phyloP scores from a whole-genome alignment of 2,329 filamentous ascomycete genomes.

The Scorias spongiosa region DNA sequence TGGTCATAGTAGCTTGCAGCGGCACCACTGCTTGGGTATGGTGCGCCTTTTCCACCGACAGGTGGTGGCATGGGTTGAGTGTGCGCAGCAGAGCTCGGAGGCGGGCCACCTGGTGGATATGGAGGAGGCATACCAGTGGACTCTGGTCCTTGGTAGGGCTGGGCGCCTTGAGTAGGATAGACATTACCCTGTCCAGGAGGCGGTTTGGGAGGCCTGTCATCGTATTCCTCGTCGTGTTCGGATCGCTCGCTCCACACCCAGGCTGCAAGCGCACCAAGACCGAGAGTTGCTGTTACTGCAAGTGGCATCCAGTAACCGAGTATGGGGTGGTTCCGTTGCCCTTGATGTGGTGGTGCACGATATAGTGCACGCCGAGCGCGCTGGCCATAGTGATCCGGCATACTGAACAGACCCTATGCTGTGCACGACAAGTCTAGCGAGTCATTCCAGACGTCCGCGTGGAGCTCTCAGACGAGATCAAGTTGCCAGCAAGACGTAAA shows the following conservation, averaged over 20 bases:
- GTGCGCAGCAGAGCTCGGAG: conserved; percentile 1
- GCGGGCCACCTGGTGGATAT: conserved; percentile 12
- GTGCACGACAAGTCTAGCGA: too few relatives aligned
- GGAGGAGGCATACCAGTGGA: conserved; percentile 4
- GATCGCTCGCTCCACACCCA: conserved; percentile 89
- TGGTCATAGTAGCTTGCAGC: conserved; percentile 16
- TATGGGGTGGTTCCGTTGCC: conserved; percentile 38
- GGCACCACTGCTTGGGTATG: conserved; percentile 4
- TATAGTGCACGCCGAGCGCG: conserved; percentile 36
- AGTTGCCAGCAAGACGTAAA: too few relatives aligned
- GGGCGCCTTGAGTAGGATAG: conserved; percentile 9
- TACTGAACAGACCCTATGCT: conserved; percentile 10
- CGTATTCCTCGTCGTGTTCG: conserved; percentile 53
- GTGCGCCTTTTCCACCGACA: conserved; percentile 5
- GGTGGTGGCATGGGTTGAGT: conserved; percentile 2
- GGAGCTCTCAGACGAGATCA: too few relatives aligned
- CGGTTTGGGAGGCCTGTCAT: conserved; percentile 18
- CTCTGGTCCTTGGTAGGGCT: conserved; percentile 10
- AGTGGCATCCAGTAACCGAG: conserved; percentile 83
- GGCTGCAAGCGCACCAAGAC: conserved; percentile 69
- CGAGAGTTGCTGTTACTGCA: conserved; percentile 71
- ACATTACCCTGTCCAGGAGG: conserved; percentile 6
- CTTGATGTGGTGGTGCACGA: conserved; percentile 14
- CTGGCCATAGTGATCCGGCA: conserved; percentile 28
- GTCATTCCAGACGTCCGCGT: too few relatives aligned